Percentiles rank a stretch among this genome's conserved stretches.
Conservation (phyloP, 345 rosid genomes). For the Cardiospermum halicacabum region DNA sequence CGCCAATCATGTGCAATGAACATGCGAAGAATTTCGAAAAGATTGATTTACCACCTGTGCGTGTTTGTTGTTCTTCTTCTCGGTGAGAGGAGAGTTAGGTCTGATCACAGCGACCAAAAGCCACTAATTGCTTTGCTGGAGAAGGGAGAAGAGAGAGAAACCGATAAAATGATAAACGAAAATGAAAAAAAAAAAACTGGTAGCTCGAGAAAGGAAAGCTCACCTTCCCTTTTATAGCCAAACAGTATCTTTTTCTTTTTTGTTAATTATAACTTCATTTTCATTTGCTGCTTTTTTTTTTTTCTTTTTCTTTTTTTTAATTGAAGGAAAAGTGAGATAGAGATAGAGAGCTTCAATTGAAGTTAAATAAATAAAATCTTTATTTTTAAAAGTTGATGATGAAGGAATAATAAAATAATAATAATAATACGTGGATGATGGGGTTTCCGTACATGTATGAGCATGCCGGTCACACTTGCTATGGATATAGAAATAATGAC, state of each 20-base stretch:
- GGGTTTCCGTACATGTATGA: too few species aligned
- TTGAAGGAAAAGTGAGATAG: not conserved
- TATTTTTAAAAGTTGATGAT: too few species aligned
- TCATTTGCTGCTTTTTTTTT: not conserved
- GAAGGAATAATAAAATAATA: too few species aligned
- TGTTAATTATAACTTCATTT: not conserved
- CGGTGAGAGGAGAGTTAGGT: not conserved
- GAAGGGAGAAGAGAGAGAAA: not conserved
- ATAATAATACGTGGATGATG: too few species aligned
- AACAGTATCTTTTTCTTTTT: conserved; percentile 4
- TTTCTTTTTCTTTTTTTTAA: conserved; percentile 10
- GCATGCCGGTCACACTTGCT: too few species aligned
- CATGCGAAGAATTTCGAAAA: conserved; percentile 15
- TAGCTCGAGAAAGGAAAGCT: conserved; percentile 39
- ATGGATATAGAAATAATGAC: too few species aligned
- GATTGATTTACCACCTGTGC: conserved; percentile 11
- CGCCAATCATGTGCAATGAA: conserved; percentile 17
- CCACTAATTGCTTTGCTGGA: conserved; percentile 7
- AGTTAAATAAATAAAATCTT: too few species aligned
- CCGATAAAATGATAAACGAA: too few species aligned
- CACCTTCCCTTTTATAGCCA: conserved; percentile 31
- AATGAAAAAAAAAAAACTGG: not conserved
- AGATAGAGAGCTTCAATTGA: not conserved
- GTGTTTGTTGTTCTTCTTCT: too few species aligned
- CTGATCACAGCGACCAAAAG: conserved; percentile 17